A percentile compares a stretch with the other conserved stretches of the same genome.
phyloP scores from a whole-genome alignment of 257 asterid species.

The Echium plantagineum region DNA sequence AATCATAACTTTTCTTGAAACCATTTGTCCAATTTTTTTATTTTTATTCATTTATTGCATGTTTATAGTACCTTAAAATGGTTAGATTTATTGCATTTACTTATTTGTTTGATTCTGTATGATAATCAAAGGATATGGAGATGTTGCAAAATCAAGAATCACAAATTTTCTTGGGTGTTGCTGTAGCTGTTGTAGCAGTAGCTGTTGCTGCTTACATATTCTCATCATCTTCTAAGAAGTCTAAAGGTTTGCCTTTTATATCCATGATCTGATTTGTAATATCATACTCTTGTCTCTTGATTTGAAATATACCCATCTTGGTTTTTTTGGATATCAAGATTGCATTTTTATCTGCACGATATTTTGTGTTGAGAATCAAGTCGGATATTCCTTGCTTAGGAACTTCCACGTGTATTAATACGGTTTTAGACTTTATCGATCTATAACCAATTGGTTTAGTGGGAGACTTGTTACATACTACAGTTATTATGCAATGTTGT shows the following conservation, averaged over 20 bases:
- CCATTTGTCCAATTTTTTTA: no score
- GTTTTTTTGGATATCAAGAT: no score
- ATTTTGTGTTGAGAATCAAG: no score
- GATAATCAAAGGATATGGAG: conserved; percentile 36
- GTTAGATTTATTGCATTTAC: background rate
- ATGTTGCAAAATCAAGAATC: conserved; percentile 62
- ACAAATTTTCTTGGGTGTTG: conserved; percentile 47
- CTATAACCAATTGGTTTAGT: no score
- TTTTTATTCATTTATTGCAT: no score
- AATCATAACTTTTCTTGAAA: no score
- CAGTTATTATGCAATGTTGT: background rate
- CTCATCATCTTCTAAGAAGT: conserved; percentile 53
- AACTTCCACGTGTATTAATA: no score
- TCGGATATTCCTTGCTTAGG: no score
- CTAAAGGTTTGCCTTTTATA: conserved; percentile 43
- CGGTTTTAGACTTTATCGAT: no score
- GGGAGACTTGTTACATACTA: background rate
- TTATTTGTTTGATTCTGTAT: background rate
- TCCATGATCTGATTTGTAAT: background rate
- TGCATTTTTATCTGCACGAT: no score
- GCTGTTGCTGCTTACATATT: conserved; percentile 47
- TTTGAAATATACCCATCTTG: no score
- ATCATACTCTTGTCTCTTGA: no score
- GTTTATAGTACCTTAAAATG: background rate
- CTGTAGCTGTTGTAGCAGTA: conserved; percentile 52